A percentile compares a stretch with the other conserved stretches of the same genome.
These are phyloP conservation scores for Eruca vesicaria DNA, from an alignment of 441 rosid genomes.

Conservation along the genomic window DNA sequence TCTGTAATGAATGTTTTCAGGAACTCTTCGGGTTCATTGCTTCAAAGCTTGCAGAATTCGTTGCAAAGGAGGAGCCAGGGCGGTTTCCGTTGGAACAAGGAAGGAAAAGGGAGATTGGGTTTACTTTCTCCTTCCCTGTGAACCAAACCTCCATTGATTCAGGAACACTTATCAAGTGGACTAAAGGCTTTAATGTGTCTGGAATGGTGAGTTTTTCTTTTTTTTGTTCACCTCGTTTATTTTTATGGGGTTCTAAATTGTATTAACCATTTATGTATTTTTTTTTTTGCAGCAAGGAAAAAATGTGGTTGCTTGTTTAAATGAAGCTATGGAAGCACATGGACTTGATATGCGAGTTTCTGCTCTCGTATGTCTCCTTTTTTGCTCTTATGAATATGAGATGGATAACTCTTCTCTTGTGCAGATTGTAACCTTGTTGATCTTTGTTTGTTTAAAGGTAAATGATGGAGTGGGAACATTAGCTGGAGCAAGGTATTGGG, in stretches of 20 bases:
- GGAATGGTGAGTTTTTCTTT: slow-evolving; percentile 74
- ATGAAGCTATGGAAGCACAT: slow-evolving; percentile 77
- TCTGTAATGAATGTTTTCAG: slow-evolving; percentile 36
- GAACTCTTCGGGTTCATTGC: slow-evolving; percentile 87
- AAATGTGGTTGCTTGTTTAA: slow-evolving; percentile 83
- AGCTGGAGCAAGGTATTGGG: slow-evolving; percentile 87
- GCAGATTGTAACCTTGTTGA: neutral
- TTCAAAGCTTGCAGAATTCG: slow-evolving; percentile 54
- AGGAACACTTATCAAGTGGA: slow-evolving; percentile 82
- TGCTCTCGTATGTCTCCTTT: slow-evolving; percentile 54
- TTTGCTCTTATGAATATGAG: neutral
- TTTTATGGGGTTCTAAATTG: neutral
- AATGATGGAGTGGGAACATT: slow-evolving; percentile 83
- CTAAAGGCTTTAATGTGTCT: slow-evolving; percentile 84
- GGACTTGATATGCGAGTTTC: slow-evolving; percentile 78
- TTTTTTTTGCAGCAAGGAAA: slow-evolving; percentile 58
- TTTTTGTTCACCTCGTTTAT: neutral
- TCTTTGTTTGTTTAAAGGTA: slow-evolving; percentile 44
- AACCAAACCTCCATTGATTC: slow-evolving; percentile 77
- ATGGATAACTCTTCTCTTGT: slow-evolving; percentile 10
- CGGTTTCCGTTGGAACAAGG: slow-evolving; percentile 54
- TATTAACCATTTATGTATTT: neutral
- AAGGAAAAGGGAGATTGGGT: slow-evolving; percentile 78
- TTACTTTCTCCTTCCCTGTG: slow-evolving; percentile 92
- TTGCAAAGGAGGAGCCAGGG: slow-evolving; percentile 48